These are phyloP conservation scores for Syncephalastrum racemosum DNA, from an alignment of 371 early-diverging fungal species.

Conservation along the genomic window DNA sequence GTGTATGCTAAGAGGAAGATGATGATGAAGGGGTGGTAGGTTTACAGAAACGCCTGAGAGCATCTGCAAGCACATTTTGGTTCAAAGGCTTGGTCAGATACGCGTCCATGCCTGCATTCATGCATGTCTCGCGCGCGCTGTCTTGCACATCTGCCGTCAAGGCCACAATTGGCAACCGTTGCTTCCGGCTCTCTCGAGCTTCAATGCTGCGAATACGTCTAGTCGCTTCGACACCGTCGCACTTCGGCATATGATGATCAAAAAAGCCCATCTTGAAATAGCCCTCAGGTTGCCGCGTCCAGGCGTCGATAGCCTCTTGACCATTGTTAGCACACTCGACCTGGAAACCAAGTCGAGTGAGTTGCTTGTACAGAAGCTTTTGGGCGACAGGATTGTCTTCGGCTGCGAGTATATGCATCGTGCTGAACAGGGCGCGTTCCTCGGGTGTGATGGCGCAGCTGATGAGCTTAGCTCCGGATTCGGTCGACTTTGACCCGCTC, in stretches of 20 bases:
- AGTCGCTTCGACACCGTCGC: conserved; percentile 52
- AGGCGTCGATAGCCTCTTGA: conserved; percentile 38
- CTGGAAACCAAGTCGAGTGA: conserved; percentile 40
- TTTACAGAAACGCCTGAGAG: not conserved
- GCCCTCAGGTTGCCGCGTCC: conserved; percentile 29
- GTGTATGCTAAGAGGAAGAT: too few relatives aligned
- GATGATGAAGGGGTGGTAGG: not conserved
- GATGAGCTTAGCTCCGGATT: conserved; percentile 5
- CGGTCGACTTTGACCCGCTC: conserved; percentile 1
- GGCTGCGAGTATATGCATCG: conserved; percentile 40
- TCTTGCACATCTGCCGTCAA: conserved; percentile 18
- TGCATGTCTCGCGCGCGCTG: conserved; percentile 11
- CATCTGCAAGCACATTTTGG: conserved; percentile 6
- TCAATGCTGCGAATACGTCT: conserved; percentile 39
- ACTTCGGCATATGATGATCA: conserved; percentile 55
- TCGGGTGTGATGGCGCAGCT: conserved; percentile 24
- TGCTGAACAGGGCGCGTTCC: conserved; percentile 31
- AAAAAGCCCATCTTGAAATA: conserved; percentile 43
- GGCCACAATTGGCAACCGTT: conserved; percentile 20
- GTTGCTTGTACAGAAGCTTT: conserved; percentile 39
- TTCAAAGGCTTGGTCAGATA: conserved; percentile 10
- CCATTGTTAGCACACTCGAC: conserved; percentile 49
- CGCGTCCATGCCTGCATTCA: conserved; percentile 15
- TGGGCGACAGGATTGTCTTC: conserved; percentile 55
- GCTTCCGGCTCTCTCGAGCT: conserved; percentile 9